phyloP scores from a whole-genome alignment of 208 protist genomes.

The Leishmania lainsoni region DNA sequence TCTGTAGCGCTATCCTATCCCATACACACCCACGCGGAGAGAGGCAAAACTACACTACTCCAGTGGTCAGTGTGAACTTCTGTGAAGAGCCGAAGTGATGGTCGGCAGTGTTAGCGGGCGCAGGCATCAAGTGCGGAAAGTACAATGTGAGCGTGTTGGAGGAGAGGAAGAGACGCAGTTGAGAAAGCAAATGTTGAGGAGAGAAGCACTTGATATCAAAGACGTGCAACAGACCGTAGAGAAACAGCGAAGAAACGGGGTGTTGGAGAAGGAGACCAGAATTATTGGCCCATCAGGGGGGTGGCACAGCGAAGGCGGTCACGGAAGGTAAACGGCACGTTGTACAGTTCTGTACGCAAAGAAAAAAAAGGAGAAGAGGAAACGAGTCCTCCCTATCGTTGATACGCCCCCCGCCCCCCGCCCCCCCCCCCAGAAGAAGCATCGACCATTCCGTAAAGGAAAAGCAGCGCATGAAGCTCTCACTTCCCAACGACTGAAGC shows the following conservation, averaged over 20 bases:
- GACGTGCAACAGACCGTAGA: not conserved
- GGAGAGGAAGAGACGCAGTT: not conserved
- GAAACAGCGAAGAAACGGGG: not conserved
- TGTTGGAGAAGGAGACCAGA: not conserved
- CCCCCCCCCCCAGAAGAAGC: not conserved
- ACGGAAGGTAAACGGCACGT: not conserved
- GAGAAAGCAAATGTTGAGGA: not conserved
- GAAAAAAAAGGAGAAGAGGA: not conserved
- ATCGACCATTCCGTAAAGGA: not conserved
- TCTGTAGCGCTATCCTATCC: not conserved
- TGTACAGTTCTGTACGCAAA: not conserved
- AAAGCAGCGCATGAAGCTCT: not conserved
- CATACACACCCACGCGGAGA: not conserved
- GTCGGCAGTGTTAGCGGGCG: not conserved
- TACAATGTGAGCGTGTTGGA: not conserved
- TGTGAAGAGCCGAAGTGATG: not conserved
- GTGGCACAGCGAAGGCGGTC: not conserved
- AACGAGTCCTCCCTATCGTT: not conserved
- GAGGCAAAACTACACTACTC: not conserved
- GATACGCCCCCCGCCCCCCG: not conserved
- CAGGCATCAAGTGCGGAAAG: not conserved
- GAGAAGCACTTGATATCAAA: not conserved
- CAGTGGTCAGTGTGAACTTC: not conserved
- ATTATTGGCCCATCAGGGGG: not conserved
- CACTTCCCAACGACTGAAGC: too few species aligned